phyloP scores from a whole-genome alignment of 2,329 filamentous ascomycete species.

The Fusarium miscanthi region DNA sequence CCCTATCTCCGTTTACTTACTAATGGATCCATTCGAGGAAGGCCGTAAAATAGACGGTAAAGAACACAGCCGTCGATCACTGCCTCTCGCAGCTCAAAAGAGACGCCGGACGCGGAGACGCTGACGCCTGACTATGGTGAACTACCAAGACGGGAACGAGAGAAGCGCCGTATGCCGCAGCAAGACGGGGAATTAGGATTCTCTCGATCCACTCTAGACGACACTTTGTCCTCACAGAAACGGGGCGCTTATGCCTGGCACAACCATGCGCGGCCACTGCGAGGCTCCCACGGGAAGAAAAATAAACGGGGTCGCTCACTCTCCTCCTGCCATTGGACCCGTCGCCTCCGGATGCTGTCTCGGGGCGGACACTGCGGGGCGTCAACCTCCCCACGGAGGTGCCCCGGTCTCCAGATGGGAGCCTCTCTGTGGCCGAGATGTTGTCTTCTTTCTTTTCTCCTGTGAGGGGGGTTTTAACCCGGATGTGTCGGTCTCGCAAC shows the following conservation, averaged over 20 bases:
- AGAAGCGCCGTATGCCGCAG: conserved; percentile 31
- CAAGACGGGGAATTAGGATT: conserved; percentile 19
- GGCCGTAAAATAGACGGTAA: conserved; percentile 13
- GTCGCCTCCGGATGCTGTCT: conserved; percentile 30
- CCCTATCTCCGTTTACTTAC: conserved; percentile 18
- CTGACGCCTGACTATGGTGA: conserved; percentile 20
- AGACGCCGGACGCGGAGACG: conserved; percentile 33
- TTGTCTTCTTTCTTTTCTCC: neutral
- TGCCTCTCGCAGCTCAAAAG: conserved; percentile 22
- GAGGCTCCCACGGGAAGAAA: conserved; percentile 29
- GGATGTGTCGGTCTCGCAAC: conserved; percentile 32
- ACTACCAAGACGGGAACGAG: conserved; percentile 15
- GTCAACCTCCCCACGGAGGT: conserved; percentile 31
- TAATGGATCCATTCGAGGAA: conserved; percentile 6
- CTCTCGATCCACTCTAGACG: conserved; percentile 13
- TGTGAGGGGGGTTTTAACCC: conserved; percentile 23
- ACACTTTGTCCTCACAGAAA: conserved; percentile 27
- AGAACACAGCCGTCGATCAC: conserved; percentile 14
- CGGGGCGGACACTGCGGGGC: conserved; percentile 35
- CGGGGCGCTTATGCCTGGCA: conserved; percentile 26
- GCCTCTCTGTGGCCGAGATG: conserved; percentile 23
- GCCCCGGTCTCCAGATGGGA: conserved; percentile 16
- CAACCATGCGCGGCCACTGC: conserved; percentile 2
- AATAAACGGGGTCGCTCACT: conserved; percentile 18
- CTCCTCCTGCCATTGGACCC: conserved; percentile 23